Conservation (phyloP, 2,329 filamentous ascomycete genomes). For the Ambrosiella cleistominuta region DNA sequence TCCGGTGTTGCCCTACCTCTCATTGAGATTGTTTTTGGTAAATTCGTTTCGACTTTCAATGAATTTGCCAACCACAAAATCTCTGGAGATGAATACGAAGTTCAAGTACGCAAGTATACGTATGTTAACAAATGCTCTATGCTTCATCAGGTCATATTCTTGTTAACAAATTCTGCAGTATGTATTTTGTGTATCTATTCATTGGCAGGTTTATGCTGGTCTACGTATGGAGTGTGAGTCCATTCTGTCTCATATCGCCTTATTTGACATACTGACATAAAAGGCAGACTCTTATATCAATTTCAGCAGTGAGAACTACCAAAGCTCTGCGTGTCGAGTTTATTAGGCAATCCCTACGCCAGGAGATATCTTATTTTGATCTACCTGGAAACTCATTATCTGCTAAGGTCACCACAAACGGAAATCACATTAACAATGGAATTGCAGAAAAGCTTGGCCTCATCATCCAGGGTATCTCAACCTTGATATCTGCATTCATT, state of each 20-base stretch:
- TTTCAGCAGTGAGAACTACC: constrained; percentile 22
- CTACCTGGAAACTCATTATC: constrained; percentile 26
- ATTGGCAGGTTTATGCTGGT: constrained; percentile 34
- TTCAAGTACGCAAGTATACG: constrained; percentile 29
- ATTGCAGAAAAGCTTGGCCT: constrained; percentile 29
- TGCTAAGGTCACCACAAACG: constrained; percentile 30
- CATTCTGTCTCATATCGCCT: not conserved
- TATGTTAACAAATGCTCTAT: constrained; percentile 16
- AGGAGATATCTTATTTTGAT: constrained; percentile 41
- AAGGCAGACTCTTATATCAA: constrained; percentile 21
- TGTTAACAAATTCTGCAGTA: not conserved
- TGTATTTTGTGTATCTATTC: constrained; percentile 42
- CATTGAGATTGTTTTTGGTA: constrained; percentile 43
- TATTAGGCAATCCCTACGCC: constrained; percentile 24
- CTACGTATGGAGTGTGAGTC: constrained; percentile 34
- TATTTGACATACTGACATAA: not conserved
- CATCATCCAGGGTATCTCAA: constrained; percentile 24
- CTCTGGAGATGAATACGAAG: constrained; percentile 29
- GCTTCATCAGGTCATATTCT: not conserved
- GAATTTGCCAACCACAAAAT: constrained; percentile 31
- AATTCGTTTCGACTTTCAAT: constrained; percentile 36
- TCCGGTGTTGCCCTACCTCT: constrained; percentile 28
- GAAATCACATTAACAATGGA: constrained; percentile 27
- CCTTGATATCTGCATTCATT: constrained; percentile 24
- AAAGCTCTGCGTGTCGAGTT: constrained; percentile 23